A percentile compares a stretch with the other conserved stretches of the same genome.
phyloP scores from a whole-genome alignment of 306 rosid genomes.

The Begonia masoniana region DNA sequence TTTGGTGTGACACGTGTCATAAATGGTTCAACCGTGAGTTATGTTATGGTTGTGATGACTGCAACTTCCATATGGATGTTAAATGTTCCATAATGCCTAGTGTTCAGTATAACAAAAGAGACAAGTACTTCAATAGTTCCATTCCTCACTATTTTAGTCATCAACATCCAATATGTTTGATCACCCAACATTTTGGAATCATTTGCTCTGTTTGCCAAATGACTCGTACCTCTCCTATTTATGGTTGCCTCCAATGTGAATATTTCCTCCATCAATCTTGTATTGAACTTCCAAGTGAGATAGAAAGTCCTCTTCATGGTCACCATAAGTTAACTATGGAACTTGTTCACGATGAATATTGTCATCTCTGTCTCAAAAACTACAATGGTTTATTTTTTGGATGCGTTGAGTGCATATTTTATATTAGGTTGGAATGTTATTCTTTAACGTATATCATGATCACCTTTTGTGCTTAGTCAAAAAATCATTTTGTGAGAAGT shows the following conservation, averaged over 20 bases:
- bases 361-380: background rate
- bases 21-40: background rate
- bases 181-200: background rate
- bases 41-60: background rate
- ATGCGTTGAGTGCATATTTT: background rate
- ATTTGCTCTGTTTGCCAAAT: background rate
- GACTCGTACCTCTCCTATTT: background rate
- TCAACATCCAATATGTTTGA: background rate
- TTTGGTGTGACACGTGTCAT: background rate
- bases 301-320: background rate
- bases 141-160: no score
- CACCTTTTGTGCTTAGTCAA: background rate
- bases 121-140: background rate
- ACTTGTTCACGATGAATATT: background rate
- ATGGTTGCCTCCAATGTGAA: background rate
- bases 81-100: background rate
- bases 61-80: background rate
- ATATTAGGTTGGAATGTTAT: background rate
- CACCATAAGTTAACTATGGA: background rate
- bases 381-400: background rate
- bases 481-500: background rate
- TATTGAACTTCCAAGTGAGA: background rate
- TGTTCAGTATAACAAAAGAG: background rate
- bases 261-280: slow-evolving; percentile 9
- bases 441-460: background rate